A percentile compares a stretch with the other conserved stretches of the same genome.
Conservation (phyloP, 441 rosid species). For the Eugenia klotzschiana region DNA sequence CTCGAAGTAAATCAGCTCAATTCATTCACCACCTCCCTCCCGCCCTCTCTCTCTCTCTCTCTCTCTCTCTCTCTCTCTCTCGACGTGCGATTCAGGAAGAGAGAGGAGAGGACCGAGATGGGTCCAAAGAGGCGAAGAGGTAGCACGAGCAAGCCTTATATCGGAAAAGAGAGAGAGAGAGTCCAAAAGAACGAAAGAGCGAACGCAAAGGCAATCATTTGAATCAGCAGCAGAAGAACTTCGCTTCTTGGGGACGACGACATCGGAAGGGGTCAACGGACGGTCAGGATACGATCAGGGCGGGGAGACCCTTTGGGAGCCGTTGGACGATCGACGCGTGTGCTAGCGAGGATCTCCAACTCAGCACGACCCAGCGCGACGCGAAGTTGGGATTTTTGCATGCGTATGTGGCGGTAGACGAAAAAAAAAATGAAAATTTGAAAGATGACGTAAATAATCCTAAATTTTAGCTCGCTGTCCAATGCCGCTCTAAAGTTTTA, state of each 20-base stretch:
- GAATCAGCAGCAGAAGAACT: not conserved
- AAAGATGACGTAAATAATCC: not conserved
- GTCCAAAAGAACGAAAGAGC: not conserved
- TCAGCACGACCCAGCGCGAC: not conserved
- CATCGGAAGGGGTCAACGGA: not conserved
- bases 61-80: not conserved
- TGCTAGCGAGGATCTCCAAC: not conserved
- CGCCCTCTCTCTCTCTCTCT: not conserved
- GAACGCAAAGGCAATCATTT: not conserved
- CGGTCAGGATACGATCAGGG: not conserved
- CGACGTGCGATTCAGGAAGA: not conserved
- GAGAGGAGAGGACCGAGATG: not conserved
- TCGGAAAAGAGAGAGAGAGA: not conserved
- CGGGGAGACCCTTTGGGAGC: not conserved
- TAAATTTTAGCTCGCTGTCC: not conserved
- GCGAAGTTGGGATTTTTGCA: not conserved
- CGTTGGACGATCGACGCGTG: not conserved
- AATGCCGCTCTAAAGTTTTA: rapidly evolving
- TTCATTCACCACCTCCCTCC: not conserved
- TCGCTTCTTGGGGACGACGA: not conserved
- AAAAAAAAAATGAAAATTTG: too few species aligned
- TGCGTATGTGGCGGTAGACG: not conserved
- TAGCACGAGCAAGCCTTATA: not conserved
- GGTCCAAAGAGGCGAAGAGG: not conserved
- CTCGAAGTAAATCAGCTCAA: not conserved